Conservation (phyloP, 352 stramenopile species). For the Globisporangium barbulae region DNA sequence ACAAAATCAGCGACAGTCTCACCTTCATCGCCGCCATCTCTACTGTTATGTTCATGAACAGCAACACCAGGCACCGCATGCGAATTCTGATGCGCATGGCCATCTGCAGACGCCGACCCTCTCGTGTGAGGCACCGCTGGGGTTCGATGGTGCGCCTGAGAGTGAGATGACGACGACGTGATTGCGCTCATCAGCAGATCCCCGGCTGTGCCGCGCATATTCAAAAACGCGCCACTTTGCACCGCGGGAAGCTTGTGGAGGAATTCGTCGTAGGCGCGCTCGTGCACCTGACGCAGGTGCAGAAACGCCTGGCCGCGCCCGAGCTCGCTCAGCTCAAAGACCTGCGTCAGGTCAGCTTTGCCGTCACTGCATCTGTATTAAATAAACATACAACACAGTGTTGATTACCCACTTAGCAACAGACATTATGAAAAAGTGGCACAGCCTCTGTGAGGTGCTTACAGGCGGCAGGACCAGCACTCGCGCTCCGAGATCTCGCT, state of each 20-base stretch:
- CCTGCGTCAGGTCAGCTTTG: conserved; percentile 49
- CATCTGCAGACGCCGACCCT: neutral
- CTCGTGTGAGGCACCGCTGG: neutral
- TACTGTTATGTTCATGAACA: neutral
- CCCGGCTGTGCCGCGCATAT: neutral
- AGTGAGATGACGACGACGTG: neutral
- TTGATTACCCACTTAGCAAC: too few species aligned
- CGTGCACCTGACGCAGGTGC: conserved; percentile 61
- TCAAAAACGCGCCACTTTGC: conserved; percentile 15
- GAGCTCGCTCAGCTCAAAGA: conserved; percentile 62
- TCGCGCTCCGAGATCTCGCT: conserved; percentile 73
- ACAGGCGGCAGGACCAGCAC: conserved; percentile 73
- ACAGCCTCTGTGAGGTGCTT: conserved; percentile 4
- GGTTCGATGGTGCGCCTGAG: neutral
- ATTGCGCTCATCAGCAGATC: neutral
- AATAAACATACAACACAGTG: conserved; percentile 6
- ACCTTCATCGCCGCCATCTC: neutral
- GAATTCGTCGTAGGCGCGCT: conserved; percentile 49
- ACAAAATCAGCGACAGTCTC: neutral
- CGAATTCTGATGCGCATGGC: neutral
- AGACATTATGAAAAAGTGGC: neutral
- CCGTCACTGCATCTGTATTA: conserved; percentile 54
- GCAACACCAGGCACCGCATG: neutral
- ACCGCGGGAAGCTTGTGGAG: conserved; percentile 39
- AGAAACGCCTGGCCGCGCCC: conserved; percentile 58